phyloP scores from a whole-genome alignment of 2,329 filamentous ascomycete species.

The Aureobasidium namibiae region DNA sequence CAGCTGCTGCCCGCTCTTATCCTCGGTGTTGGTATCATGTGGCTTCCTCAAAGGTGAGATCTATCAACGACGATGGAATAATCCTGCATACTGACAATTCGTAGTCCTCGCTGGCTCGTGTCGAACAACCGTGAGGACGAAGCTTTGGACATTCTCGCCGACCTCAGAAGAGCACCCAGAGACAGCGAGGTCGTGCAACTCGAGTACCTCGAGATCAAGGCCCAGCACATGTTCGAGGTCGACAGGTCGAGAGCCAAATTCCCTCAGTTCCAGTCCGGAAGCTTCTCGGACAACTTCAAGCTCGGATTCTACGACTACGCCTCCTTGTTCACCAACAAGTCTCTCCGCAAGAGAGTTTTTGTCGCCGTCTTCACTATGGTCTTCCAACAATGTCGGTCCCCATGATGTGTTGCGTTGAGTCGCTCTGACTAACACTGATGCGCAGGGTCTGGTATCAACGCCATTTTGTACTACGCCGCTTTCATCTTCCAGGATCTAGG shows the following conservation, averaged over 20 bases:
- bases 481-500: constrained; percentile 41
- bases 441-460: constrained; percentile 31
- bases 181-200: constrained; percentile 20
- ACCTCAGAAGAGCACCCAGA: constrained; percentile 18
- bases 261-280: constrained; percentile 31
- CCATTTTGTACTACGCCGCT: constrained; percentile 40
- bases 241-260: constrained; percentile 17
- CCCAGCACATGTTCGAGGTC: constrained; percentile 21
- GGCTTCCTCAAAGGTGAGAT: constrained; percentile 11
- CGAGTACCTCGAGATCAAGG: constrained; percentile 26
- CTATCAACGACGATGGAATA: background rate
- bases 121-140: constrained; percentile 21
- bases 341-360: constrained; percentile 10
- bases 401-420: background rate
- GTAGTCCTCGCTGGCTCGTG: constrained; percentile 23
- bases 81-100: background rate
- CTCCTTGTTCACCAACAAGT: constrained; percentile 13
- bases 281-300: constrained; percentile 9
- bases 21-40: constrained; percentile 62
- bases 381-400: constrained; percentile 7
- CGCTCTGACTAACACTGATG: background rate
- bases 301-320: constrained; percentile 12
- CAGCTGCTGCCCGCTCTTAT: constrained; percentile 61
- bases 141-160: constrained; percentile 18
- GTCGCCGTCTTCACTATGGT: constrained; percentile 12